Evolutionary conservation across 1,139 yeast genomes (phyloP), one percentile per base, ranked within the genome.

Genomic region (Nakaseomyces nivariensis): DNA sequence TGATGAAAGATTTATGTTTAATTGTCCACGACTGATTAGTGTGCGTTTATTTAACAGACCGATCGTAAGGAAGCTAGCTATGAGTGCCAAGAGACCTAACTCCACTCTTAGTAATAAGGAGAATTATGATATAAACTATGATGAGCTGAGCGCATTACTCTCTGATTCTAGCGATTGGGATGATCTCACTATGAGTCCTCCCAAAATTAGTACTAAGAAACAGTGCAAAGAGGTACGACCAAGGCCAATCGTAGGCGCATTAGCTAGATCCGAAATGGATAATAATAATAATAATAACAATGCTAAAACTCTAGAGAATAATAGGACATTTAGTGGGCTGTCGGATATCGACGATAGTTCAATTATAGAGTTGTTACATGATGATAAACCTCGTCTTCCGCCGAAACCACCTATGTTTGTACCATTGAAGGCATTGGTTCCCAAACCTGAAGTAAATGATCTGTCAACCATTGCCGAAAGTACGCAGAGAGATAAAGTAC

Each of bases 141-240:
- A 52, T 27, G 60, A 54, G 26, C 48, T 60, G 43, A 54, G 52
- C 36, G 56, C 54, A 8, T 49, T 60, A 7, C 51, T 60, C 5
- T 58, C 63, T 10, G 64, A 61, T 47, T 58, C 63, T 4, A 62
- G 58, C 46, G 63, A 58, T 11, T 60, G 63, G 63, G 59, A 58
- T 33, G 54, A 51, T 25, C 48, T 46, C 24, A 37, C 36, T 4
- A 31, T 40, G 34, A 41, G 44, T n/a, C 44, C 43, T 13, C 44
- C 13, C 32, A 37, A 29, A 25, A 33, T 10, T 17, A 34, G 37
- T 9, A 31, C 24, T 40, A 47, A 36, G 42, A 38, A 38, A 25
- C 31, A 10, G 6, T 38, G 42, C 11, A 38, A 24, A 2, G 42
- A 38, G 42, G 42, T 38, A 13, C 33, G 25, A 11, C 7, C 44